phyloP scores from a whole-genome alignment of 2,329 filamentous ascomycete genomes.

The Penicillium decumbens region DNA sequence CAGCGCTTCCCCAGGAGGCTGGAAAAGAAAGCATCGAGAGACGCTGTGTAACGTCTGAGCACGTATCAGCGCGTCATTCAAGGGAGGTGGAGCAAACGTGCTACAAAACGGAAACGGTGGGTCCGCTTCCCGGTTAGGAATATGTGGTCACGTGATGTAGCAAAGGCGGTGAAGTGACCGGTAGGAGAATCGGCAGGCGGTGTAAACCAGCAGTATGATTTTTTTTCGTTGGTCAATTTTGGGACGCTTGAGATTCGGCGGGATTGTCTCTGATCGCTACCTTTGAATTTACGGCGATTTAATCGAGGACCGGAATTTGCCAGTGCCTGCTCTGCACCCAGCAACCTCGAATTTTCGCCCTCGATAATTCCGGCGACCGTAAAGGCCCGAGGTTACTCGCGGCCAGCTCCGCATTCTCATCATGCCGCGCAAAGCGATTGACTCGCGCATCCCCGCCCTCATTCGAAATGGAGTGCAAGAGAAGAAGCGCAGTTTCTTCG shows the following conservation, averaged over 20 bases:
- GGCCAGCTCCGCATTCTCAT: constrained; percentile 22
- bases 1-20: neutral
- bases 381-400: constrained; percentile 9
- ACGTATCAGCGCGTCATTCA: neutral
- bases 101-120: neutral
- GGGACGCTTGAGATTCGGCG: constrained; percentile 4
- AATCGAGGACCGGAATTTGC: neutral
- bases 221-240: constrained; percentile 21
- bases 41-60: neutral
- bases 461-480: constrained; percentile 87
- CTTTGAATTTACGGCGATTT: neutral
- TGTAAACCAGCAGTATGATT: constrained; percentile 26
- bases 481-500: constrained; percentile 97
- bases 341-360: neutral
- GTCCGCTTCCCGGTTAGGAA: neutral
- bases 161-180: constrained; percentile 15
- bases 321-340: neutral
- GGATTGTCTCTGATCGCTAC: constrained; percentile 4
- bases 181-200: constrained; percentile 5
- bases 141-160: constrained; percentile 4
- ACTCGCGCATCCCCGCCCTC: constrained; percentile 84
- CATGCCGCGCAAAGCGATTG: constrained; percentile 56
- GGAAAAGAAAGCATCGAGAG: neutral
- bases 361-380: constrained; percentile 1
- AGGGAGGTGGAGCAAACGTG: neutral